These are phyloP conservation scores for Xylaria acuta DNA, from an alignment of 495 filamentous ascomycete species.

Conservation along the genomic window DNA sequence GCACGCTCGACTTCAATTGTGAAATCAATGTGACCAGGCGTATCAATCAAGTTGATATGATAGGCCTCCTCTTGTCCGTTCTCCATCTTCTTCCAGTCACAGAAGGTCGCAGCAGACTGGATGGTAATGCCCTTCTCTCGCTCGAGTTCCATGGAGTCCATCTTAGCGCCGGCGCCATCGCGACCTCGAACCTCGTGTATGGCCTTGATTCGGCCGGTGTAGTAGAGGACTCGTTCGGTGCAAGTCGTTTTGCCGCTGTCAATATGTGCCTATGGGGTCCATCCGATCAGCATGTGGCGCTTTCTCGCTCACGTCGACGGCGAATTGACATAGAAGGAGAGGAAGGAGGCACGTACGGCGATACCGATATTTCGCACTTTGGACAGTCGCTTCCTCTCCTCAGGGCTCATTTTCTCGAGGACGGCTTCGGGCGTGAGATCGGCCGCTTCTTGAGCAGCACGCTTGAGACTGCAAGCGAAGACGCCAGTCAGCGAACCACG, in stretches of 20 bases:
- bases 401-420: constrained; percentile 68
- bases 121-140: constrained; percentile 99
- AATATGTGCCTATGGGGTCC: constrained; percentile 80
- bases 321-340: neutral
- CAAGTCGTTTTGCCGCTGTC: constrained; percentile 98
- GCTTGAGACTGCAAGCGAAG: constrained; percentile 43
- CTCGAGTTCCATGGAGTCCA: constrained; percentile 99
- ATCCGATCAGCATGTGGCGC: constrained; percentile 30
- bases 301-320: neutral
- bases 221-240: constrained; percentile 97
- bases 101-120: constrained; percentile 96
- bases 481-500: neutral
- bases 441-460: constrained; percentile 52
- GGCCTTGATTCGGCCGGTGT: constrained; percentile 93
- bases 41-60: constrained; percentile 99
- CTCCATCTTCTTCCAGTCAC: constrained; percentile 89
- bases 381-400: constrained; percentile 76
- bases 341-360: constrained; percentile 66
- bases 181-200: constrained; percentile 98
- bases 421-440: constrained; percentile 54
- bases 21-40: constrained; percentile 98
- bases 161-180: constrained; percentile 96
- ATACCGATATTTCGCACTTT: constrained; percentile 97
- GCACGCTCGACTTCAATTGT: constrained; percentile 99
- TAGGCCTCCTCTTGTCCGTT: constrained; percentile 85